These are phyloP conservation scores for Coriaria nepalensis DNA, from an alignment of 306 rosid species.

Conservation along the genomic window DNA sequence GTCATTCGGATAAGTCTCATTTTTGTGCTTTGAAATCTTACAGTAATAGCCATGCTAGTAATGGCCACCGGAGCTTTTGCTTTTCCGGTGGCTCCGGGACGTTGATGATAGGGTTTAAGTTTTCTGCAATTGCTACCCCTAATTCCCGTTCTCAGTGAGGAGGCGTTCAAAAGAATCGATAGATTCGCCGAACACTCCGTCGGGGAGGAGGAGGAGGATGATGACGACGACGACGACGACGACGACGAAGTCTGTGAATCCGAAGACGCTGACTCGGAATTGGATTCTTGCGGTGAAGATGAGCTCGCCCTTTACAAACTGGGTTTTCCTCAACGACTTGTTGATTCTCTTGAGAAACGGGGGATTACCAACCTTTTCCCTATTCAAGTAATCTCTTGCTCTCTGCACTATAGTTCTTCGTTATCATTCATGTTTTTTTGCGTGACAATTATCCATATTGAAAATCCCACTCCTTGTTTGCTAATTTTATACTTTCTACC, in stretches of 20 bases:
- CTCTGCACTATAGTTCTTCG: neutral
- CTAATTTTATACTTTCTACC: too few species aligned
- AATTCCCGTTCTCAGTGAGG: conserved; percentile 91
- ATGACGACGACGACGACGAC: conserved; percentile 5
- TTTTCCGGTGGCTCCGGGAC: conserved; percentile 4
- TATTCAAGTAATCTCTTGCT: conserved; percentile 45
- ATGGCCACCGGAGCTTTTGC: conserved; percentile 8
- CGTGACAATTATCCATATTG: too few species aligned
- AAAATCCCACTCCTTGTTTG: too few species aligned
- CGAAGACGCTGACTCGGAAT: conserved; percentile 10
- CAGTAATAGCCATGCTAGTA: conserved; percentile 4
- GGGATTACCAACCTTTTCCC: conserved; percentile 84
- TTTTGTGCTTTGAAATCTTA: conserved; percentile 31
- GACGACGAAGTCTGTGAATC: conserved; percentile 20
- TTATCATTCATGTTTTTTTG: too few species aligned
- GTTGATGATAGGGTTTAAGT: conserved; percentile 17
- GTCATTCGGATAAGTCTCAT: conserved; percentile 41
- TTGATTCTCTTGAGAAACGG: conserved; percentile 46
- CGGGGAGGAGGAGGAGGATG: conserved; percentile 1
- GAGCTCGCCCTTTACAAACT: conserved; percentile 77
- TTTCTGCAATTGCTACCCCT: conserved; percentile 78
- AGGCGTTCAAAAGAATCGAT: conserved; percentile 64
- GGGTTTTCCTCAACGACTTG: conserved; percentile 55
- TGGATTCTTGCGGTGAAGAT: conserved; percentile 15
- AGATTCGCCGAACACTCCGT: conserved; percentile 32